phyloP scores from a whole-genome alignment of 2,329 filamentous ascomycete species.

The Gremmenia infestans region DNA sequence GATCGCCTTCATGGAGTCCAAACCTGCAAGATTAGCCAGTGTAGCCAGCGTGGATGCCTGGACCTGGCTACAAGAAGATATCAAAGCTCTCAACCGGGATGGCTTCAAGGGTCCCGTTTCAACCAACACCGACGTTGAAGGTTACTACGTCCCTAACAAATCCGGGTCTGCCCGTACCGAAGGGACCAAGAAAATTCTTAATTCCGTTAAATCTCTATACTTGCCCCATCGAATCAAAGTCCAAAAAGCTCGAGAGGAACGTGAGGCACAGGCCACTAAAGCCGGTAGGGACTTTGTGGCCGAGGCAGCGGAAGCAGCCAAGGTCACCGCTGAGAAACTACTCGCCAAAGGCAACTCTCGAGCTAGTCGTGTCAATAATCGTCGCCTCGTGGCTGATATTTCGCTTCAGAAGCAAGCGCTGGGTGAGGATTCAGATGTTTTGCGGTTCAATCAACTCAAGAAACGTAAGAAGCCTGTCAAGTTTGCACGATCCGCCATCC shows the following conservation, averaged over 20 bases:
- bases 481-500: slow-evolving; percentile 94
- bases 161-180: slow-evolving; percentile 89
- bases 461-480: slow-evolving; percentile 99
- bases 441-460: slow-evolving; percentile 98
- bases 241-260: slow-evolving; percentile 82
- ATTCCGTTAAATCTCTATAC: slow-evolving; percentile 97
- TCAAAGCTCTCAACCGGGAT: slow-evolving; percentile 62
- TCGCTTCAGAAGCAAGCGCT: slow-evolving; percentile 89
- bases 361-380: slow-evolving; percentile 92
- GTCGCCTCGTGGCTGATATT: slow-evolving; percentile 87
- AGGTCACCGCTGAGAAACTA: slow-evolving; percentile 72
- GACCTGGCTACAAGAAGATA: slow-evolving; percentile 68
- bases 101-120: slow-evolving; percentile 43
- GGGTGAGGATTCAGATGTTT: slow-evolving; percentile 78
- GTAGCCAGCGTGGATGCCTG: slow-evolving; percentile 49
- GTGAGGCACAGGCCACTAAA: slow-evolving; percentile 70
- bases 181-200: slow-evolving; percentile 89
- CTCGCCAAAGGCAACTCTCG: slow-evolving; percentile 85
- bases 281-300: slow-evolving; percentile 61
- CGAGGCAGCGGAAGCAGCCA: slow-evolving; percentile 64
- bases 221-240: slow-evolving; percentile 96
- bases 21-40: slow-evolving; percentile 39
- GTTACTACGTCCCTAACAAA: slow-evolving; percentile 77
- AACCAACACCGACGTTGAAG: slow-evolving; percentile 45
- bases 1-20: slow-evolving; percentile 43